These are phyloP conservation scores for Lentinula detonsa DNA, from an alignment of 768 basidiomycete genomes.

Conservation along the genomic window DNA sequence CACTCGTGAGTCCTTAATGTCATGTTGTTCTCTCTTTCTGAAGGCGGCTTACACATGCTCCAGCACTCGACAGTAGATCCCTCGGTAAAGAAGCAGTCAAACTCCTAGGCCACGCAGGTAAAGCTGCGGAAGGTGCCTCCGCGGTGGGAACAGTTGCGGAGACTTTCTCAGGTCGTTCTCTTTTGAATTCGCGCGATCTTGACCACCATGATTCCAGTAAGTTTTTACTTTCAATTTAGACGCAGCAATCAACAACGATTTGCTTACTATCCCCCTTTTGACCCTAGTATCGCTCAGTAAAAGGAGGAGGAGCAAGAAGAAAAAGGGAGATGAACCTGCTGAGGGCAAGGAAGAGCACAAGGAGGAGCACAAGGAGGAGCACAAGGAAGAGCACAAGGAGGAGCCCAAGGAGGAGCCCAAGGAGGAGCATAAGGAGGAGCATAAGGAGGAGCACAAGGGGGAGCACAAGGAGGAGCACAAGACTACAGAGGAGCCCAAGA, in stretches of 20 bases:
- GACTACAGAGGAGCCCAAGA: no score
- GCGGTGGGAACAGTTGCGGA: neutral
- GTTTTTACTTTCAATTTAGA: neutral
- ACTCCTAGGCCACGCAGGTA: neutral
- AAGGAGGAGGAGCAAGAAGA: neutral
- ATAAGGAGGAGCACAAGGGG: neutral
- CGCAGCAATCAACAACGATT: neutral
- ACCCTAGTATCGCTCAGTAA: neutral
- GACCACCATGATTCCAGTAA: neutral
- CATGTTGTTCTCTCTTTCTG: no score
- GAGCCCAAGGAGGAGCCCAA: neutral
- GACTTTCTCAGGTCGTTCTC: neutral
- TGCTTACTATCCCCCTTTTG: no score
- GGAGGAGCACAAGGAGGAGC: neutral
- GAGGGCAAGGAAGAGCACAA: neutral
- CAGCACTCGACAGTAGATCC: neutral
- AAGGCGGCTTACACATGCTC: no score
- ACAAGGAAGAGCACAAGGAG: neutral
- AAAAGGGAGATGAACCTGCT: neutral
- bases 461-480: neutral
- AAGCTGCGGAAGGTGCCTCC: neutral
- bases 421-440: neutral
- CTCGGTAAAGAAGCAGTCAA: neutral
- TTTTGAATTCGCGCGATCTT: neutral
- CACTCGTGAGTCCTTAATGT: no score